These are phyloP conservation scores for Boletus subluridellus DNA, from an alignment of 1,284 basidiomycete species.

Conservation along the genomic window DNA sequence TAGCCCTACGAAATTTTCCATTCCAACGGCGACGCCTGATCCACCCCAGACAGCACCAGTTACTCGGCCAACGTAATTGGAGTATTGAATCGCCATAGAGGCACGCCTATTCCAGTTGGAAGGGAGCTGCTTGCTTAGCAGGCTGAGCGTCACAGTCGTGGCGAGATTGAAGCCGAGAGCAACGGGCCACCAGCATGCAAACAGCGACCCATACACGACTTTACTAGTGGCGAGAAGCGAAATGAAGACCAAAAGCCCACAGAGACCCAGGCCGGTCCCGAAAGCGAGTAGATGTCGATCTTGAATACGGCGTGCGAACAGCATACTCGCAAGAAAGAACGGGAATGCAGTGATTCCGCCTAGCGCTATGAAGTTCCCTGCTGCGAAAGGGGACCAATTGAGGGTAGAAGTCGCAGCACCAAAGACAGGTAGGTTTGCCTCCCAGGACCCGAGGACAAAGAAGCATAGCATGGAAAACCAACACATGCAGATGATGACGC, in stretches of 20 bases:
- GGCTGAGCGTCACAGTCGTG: conserved; percentile 61
- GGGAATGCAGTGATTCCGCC: conserved; percentile 62
- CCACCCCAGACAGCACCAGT: conserved; percentile 68
- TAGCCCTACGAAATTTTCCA: conserved; percentile 59
- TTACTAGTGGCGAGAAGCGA: conserved; percentile 41
- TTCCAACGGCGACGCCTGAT: conserved; percentile 60
- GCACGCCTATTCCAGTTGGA: conserved; percentile 55
- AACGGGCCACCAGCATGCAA: conserved; percentile 62
- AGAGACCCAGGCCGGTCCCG: conserved; percentile 49
- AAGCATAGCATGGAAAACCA: conserved; percentile 73
- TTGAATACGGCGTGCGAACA: conserved; percentile 54
- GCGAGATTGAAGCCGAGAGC: conserved; percentile 70
- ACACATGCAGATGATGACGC: conserved; percentile 60
- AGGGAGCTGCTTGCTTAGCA: conserved; percentile 66
- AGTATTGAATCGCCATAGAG: conserved; percentile 62
- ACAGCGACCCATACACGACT: conserved; percentile 51
- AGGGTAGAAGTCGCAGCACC: conserved; percentile 44
- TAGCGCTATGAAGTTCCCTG: conserved; percentile 69
- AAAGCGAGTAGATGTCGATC: conserved; percentile 58
- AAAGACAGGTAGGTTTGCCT: conserved; percentile 68
- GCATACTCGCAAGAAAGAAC: conserved; percentile 61
- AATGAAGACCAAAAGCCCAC: conserved; percentile 53
- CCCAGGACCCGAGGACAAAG: conserved; percentile 70
- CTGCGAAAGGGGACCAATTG: conserved; percentile 57
- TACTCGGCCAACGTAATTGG: conserved; percentile 61